Evolutionary conservation across 176 grass and related monocot genomes (phyloP).

Genomic region (Zoysia japonica): DNA sequence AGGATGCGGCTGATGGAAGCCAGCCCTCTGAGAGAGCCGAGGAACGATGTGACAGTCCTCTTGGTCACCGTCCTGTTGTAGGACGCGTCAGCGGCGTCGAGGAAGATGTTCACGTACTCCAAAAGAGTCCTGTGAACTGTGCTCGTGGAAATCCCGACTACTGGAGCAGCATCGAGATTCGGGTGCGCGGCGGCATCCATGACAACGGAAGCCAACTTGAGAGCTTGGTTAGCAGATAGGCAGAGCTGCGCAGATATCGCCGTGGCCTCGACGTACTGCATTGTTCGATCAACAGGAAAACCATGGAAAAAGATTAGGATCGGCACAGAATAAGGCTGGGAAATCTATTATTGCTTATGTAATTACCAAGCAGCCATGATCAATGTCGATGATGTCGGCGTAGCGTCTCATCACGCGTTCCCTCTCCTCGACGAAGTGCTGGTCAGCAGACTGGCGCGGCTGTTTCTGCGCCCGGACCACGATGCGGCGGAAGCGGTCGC

Average conservation of each 20-base stretch:
- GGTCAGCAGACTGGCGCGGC: not conserved
- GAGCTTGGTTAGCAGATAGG: not conserved
- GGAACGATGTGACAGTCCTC: not conserved
- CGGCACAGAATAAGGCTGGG: no score
- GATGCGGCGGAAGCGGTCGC: not conserved
- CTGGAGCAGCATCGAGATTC: not conserved
- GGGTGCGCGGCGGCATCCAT: not conserved
- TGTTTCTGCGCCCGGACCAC: not conserved
- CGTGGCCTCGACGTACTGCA: conserved; percentile 30
- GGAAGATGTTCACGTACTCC: not conserved
- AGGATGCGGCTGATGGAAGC: conserved; percentile 31
- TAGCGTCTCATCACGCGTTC: not conserved
- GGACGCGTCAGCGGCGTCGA: not conserved
- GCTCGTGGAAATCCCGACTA: conserved; percentile 10
- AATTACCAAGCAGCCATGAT: conserved; percentile 14
- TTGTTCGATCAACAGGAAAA: not conserved
- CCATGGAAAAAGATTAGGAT: not conserved
- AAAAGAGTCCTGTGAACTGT: conserved; percentile 10
- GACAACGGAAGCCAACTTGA: conserved; percentile 13
- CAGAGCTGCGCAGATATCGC: conserved; percentile 28
- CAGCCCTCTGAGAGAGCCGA: conserved; percentile 20
- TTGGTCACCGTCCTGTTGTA: not conserved
- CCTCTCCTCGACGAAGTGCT: conserved; percentile 18
- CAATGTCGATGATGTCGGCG: conserved; percentile 1
- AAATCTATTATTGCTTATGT: not conserved